These are phyloP conservation scores for Fusarium sp. DNA, from an alignment of 2,329 filamentous ascomycete species.

Conservation along the genomic window DNA sequence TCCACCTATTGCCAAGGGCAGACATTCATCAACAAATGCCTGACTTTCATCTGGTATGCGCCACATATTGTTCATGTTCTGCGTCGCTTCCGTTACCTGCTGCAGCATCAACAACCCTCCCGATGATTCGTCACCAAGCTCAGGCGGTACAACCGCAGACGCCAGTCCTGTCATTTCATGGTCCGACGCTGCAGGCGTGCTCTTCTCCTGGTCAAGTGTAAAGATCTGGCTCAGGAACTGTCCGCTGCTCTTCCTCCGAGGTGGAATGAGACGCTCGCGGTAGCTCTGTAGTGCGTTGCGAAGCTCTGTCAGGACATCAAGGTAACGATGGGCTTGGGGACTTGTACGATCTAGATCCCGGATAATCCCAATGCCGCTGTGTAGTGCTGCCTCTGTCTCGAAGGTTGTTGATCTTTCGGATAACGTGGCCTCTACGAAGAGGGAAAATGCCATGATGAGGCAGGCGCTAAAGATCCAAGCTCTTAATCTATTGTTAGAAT, in stretches of 20 bases:
- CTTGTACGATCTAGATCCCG: not conserved
- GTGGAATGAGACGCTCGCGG: not conserved
- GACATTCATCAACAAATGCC: not conserved
- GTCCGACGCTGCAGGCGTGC: accelerated
- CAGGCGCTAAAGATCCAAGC: conserved; percentile 4
- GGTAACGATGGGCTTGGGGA: not conserved
- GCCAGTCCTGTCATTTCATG: not conserved
- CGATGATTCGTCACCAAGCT: not conserved
- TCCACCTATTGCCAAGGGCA: not conserved
- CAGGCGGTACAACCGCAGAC: not conserved
- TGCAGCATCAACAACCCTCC: not conserved
- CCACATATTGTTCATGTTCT: not conserved
- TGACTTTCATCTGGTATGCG: not conserved
- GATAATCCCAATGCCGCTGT: not conserved
- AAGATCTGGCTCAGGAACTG: not conserved
- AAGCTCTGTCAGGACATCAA: not conserved
- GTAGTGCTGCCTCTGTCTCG: not conserved
- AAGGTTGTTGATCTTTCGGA: not conserved
- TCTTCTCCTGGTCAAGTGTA: not conserved
- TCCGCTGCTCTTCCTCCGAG: not conserved
- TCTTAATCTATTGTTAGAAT: accelerated
- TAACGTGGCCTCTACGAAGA: not conserved
- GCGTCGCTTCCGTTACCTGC: not conserved
- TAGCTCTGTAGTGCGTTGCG: not conserved
- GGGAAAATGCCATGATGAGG: not conserved